Percentiles rank a stretch among this genome's conserved stretches.
Evolutionary conservation across 345 rosid species (phyloP).

Genomic region (Mercurialis annua): DNA sequence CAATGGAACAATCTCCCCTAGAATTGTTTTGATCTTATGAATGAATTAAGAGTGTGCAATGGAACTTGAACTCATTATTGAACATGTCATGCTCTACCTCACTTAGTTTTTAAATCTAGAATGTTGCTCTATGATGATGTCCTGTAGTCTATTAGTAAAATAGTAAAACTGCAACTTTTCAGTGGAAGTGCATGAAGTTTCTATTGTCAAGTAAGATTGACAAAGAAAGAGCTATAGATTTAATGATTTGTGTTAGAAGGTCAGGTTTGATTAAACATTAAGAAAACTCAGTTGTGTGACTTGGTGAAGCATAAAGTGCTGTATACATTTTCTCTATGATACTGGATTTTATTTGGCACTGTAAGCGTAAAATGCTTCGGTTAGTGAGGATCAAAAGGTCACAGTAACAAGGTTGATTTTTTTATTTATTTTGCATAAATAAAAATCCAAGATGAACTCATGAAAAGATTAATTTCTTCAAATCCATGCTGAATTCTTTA

Average conservation of each 20-base stretch:
- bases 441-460: background rate
- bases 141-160: background rate
- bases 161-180: background rate
- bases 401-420: background rate
- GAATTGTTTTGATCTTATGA: background rate
- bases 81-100: background rate
- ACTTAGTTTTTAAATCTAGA: background rate
- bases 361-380: background rate
- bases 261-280: background rate
- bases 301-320: background rate
- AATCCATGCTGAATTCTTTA: background rate
- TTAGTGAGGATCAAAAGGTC: background rate
- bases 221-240: background rate
- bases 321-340: background rate
- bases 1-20: too few relatives aligned
- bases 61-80: background rate
- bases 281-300: background rate
- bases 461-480: background rate
- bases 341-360: background rate
- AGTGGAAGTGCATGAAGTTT: background rate
- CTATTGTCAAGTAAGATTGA: background rate
- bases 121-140: background rate
- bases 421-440: background rate
- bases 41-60: background rate
- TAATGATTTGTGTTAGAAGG: background rate